A percentile compares a stretch with the other conserved stretches of the same genome.
Conservation (phyloP, 495 filamentous ascomycete genomes). For the Penicillium bialowiezense region DNA sequence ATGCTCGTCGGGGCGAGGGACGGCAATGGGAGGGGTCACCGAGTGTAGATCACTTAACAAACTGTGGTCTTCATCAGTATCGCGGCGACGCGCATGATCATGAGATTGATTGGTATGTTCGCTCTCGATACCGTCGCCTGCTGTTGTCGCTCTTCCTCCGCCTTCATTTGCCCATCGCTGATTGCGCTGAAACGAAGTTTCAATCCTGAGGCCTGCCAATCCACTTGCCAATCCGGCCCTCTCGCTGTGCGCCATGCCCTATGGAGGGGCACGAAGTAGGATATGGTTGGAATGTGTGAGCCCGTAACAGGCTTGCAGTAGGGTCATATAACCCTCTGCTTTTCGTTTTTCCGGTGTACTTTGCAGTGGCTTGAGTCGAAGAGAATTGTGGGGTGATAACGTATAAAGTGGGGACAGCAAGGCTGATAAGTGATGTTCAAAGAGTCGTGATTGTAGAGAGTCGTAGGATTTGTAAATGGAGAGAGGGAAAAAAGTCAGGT, state of each 20-base stretch:
- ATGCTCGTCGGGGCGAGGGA: conserved; percentile 40
- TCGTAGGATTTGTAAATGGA: background rate
- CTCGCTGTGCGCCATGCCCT: conserved; percentile 43
- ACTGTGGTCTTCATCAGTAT: conserved; percentile 48
- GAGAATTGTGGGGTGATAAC: conserved; percentile 22
- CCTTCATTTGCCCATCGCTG: conserved; percentile 26
- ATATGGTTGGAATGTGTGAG: conserved; percentile 12
- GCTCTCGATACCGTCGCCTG: conserved; percentile 44
- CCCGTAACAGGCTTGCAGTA: conserved; percentile 22
- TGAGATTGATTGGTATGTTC: conserved; percentile 42
- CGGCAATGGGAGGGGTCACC: conserved; percentile 45
- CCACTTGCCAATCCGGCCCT: conserved; percentile 20
- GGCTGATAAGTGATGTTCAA: background rate
- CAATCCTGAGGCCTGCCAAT: conserved; percentile 41
- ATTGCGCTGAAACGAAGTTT: conserved; percentile 38
- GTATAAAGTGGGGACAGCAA: conserved; percentile 17
- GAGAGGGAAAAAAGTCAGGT: background rate
- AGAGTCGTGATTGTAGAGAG: background rate
- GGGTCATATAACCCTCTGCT: conserved; percentile 26
- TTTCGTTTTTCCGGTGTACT: conserved; percentile 2
- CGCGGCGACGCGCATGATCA: conserved; percentile 41
- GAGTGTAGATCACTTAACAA: conserved; percentile 44
- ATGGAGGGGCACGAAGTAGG: conserved; percentile 18
- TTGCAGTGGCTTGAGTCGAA: conserved; percentile 9
- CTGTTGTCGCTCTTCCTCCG: conserved; percentile 23